phyloP scores from a whole-genome alignment of 139 green algal species.

The Spirogloea muscicola region DNA sequence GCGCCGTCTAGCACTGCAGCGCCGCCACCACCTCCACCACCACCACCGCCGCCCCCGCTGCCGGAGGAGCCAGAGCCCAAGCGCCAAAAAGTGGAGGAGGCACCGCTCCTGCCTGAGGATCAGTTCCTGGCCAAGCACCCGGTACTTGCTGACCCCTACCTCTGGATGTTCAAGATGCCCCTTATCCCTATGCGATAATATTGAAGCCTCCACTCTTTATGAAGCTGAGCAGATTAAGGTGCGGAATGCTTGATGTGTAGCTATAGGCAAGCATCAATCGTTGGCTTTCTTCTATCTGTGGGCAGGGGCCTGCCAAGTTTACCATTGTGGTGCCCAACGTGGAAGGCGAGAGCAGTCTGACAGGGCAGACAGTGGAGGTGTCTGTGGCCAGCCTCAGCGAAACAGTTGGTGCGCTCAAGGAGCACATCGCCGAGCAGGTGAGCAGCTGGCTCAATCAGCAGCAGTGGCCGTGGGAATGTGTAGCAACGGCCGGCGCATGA shows the following conservation, averaged over 20 bases:
- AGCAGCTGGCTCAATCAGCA: too few species aligned
- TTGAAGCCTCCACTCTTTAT: not conserved
- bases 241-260: too few species aligned
- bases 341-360: constrained; percentile 34
- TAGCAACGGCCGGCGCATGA: too few species aligned
- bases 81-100: constrained; percentile 40
- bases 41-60: not conserved
- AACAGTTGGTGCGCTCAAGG: constrained; percentile 34
- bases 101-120: constrained; percentile 31
- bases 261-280: too few species aligned
- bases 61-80: constrained; percentile 47
- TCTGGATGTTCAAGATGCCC: too few species aligned
- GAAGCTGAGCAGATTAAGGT: too few species aligned
- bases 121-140: constrained; percentile 43
- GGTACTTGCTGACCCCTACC: too few species aligned
- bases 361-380: constrained; percentile 39
- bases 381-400: constrained; percentile 11
- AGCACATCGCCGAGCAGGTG: constrained; percentile 18
- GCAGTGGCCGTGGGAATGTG: too few species aligned
- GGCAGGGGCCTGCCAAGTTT: constrained; percentile 27
- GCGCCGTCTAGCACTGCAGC: too few species aligned
- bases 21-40: too few species aligned
- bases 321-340: constrained; percentile 28
- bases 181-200: not conserved
- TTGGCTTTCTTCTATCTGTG: not conserved